Percentiles rank a stretch among this genome's conserved stretches.
These are phyloP conservation scores for Trichoderma harzianum DNA, from an alignment of 2,329 filamentous ascomycete species.

Conservation along the genomic window DNA sequence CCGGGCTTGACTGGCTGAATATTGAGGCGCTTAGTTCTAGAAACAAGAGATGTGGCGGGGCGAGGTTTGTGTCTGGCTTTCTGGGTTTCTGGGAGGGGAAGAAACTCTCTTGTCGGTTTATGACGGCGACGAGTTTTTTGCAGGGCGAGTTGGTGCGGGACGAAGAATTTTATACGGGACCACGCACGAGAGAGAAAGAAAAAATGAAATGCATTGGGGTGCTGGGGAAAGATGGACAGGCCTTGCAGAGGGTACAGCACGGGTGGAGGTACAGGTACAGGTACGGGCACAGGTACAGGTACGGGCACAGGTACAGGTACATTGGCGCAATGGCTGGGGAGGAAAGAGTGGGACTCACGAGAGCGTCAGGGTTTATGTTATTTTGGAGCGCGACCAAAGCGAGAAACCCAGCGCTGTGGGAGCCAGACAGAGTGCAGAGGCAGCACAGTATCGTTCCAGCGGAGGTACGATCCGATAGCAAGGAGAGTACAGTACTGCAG, in stretches of 20 bases:
- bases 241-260: neutral
- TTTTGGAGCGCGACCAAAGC: neutral
- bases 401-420: conserved; percentile 24
- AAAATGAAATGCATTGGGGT: conserved; percentile 21
- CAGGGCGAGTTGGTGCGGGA: conserved; percentile 23
- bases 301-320: neutral
- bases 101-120: conserved; percentile 10
- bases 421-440: conserved; percentile 15
- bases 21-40: conserved; percentile 16
- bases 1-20: conserved; percentile 1
- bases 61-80: neutral
- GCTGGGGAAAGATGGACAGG: conserved; percentile 16
- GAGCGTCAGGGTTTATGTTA: conserved; percentile 19
- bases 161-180: conserved; percentile 33
- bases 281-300: neutral
- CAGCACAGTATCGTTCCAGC: neutral
- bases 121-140: conserved; percentile 18
- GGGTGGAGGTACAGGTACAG: no score
- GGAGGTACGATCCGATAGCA: conserved; percentile 8
- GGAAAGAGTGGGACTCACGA: conserved; percentile 11
- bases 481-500: no score
- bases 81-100: neutral
- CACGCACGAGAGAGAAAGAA: conserved; percentile 15
- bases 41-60: conserved; percentile 6
- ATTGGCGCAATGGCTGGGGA: neutral